Base-by-base conservation (phyloP, 1,284 basidiomycete species). In the Sanghuangporus weigelae region DNA sequence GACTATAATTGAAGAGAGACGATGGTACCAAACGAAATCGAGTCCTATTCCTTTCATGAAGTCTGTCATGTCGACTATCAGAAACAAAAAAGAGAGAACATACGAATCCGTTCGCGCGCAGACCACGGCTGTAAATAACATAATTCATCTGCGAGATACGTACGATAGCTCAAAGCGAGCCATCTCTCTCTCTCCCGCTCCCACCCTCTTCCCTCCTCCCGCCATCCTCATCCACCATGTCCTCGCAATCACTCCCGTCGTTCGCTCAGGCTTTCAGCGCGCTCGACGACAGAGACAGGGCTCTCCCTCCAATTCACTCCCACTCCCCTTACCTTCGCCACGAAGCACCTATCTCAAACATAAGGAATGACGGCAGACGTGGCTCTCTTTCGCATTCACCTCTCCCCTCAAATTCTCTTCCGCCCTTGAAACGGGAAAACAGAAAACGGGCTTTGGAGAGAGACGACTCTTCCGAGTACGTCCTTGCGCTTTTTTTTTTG, bases 181-280 rank as follows among this genome's bases (percentile, higher is more conserved):
- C 3, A 5, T 5, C 42, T 44, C 42, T 6, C 42, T n/a, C 14
- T 2, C 7, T 16, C 11, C 7, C 44, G 16, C 21, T 11, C 4
- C 14, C 44, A n/a, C 16, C 44, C 16, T 11, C 4, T 19, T 4
- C 44, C 8, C 44, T 7, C 14, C 21, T n/a, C 44, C 14, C 42
- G 12, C 42, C 19, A 11, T 44, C 19, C 42, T n/a, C 42, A 11
- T 6, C 4, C 35, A 42, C 14, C 39, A 44, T 48, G 56, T 57
- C 56, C n/a, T 57, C 53, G 14, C 65, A 60, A 19, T 60, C 65
- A 2, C 53, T 66, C 12, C 65, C 65, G 19, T 63, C 62, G 14
- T 66, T 66, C 42, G 65, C 65, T n/a, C 65, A 66, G 62, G 62
- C 65, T 3, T 66, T 66, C 65, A 57, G 62, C 36, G 50, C 62